Evolutionary conservation across 805 yeast species (phyloP).

Genomic region (Isabelozyma pseudorhagii): DNA sequence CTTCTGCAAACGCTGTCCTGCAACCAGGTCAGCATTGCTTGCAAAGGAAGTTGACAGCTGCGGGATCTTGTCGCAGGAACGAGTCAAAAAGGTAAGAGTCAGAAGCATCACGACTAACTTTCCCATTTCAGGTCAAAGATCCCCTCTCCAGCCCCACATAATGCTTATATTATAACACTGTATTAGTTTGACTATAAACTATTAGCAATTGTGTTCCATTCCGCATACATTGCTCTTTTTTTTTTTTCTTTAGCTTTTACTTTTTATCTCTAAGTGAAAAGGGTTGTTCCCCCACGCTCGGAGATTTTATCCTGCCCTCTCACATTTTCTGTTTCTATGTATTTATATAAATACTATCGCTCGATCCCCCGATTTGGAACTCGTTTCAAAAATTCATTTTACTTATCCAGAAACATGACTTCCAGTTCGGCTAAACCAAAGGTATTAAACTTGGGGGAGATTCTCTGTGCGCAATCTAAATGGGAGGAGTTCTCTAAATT

Average conservation of each 20-base stretch:
- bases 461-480: slow-evolving; percentile 57
- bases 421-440: slow-evolving; percentile 39
- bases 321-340: not conserved
- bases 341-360: not conserved
- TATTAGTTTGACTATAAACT: no score
- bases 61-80: not conserved
- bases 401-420: not conserved
- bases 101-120: not conserved
- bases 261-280: no score
- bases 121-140: not conserved
- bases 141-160: not conserved
- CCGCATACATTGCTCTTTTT: not conserved
- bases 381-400: not conserved
- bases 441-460: slow-evolving; percentile 63
- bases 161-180: no score
- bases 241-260: not conserved
- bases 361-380: not conserved
- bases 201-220: not conserved
- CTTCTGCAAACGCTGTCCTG: no score
- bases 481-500: slow-evolving; percentile 56
- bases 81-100: not conserved
- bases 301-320: not conserved
- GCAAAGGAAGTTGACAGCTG: not conserved
- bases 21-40: not conserved
- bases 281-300: not conserved